phyloP scores from a whole-genome alignment of 2,329 filamentous ascomycete genomes.

The Colletotrichum sidae region DNA sequence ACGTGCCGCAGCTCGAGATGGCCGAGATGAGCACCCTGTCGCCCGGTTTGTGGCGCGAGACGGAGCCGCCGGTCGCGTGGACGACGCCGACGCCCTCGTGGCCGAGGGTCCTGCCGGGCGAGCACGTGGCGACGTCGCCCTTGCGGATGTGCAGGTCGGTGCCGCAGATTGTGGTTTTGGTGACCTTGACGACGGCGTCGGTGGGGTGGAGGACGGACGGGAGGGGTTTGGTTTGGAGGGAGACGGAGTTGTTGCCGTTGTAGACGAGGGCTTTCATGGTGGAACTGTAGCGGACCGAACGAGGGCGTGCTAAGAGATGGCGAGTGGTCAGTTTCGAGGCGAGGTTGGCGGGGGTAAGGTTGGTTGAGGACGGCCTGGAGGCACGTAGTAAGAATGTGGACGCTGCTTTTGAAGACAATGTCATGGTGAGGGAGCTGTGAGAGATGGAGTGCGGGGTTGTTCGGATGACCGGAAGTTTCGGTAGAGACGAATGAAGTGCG shows the following conservation, averaged over 20 bases:
- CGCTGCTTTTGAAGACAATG: conserved; percentile 13
- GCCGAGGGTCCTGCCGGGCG: conserved; percentile 44
- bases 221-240: conserved; percentile 45
- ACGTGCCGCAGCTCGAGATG: conserved; percentile 57
- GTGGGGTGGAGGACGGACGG: conserved; percentile 45
- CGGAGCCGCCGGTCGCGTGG: conserved; percentile 47
- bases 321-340: not conserved
- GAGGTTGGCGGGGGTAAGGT: not conserved
- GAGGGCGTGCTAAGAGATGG: conserved; percentile 2
- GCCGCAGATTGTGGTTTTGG: conserved; percentile 49
- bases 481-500: not conserved
- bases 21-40: conserved; percentile 53
- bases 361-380: not conserved
- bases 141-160: conserved; percentile 50
- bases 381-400: conserved; percentile 9
- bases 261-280: conserved; percentile 63
- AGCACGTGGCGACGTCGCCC: conserved; percentile 39
- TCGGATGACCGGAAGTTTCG: conserved; percentile 14
- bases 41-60: conserved; percentile 48
- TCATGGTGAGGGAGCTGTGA: conserved; percentile 12
- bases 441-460: not conserved
- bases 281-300: not conserved
- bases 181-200: conserved; percentile 52
- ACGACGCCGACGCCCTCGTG: conserved; percentile 57
- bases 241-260: conserved; percentile 46